Percentiles rank a stretch among this genome's conserved stretches.
Conservation (phyloP, 371 early-diverging fungal genomes). For the Apophysomyces ossiformis region DNA sequence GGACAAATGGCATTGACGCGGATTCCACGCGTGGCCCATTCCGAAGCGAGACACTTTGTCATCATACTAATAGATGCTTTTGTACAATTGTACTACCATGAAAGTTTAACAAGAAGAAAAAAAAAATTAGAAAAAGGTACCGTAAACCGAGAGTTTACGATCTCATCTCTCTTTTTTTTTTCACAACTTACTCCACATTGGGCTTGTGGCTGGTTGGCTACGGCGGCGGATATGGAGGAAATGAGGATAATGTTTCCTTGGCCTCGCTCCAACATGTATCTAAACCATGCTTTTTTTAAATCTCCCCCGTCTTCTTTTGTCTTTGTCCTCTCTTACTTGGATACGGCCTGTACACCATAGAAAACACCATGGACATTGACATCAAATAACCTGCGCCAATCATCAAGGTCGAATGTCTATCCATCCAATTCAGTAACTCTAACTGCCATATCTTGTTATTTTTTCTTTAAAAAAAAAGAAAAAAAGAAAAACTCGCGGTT, state of each 20-base stretch:
- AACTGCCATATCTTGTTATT: neutral
- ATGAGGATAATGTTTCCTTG: slow-evolving; percentile 49
- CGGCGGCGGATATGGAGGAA: slow-evolving; percentile 48
- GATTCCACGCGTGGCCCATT: slow-evolving; percentile 43
- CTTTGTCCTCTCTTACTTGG: slow-evolving; percentile 18
- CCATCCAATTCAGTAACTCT: neutral
- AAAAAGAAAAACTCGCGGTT: too few relatives aligned
- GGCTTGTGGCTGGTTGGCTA: slow-evolving; percentile 52
- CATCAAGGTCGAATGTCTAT: slow-evolving; percentile 36
- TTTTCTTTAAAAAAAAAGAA: neutral
- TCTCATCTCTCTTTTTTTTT: neutral
- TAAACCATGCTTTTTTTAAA: too few relatives aligned
- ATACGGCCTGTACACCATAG: slow-evolving; percentile 44
- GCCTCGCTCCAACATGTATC: slow-evolving; percentile 34
- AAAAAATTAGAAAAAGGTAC: neutral
- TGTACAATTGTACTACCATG: slow-evolving; percentile 35
- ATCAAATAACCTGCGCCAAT: slow-evolving; percentile 47
- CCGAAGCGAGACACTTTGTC: slow-evolving; percentile 39
- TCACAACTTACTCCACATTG: slow-evolving; percentile 47
- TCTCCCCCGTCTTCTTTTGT: too few relatives aligned
- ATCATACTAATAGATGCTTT: slow-evolving; percentile 60
- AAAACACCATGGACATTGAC: slow-evolving; percentile 56
- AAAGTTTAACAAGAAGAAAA: neutral
- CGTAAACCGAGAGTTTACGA: neutral
- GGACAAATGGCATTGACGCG: slow-evolving; percentile 45